phyloP scores from a whole-genome alignment of 768 basidiomycete species.

The Kwoniella bestiolae region DNA sequence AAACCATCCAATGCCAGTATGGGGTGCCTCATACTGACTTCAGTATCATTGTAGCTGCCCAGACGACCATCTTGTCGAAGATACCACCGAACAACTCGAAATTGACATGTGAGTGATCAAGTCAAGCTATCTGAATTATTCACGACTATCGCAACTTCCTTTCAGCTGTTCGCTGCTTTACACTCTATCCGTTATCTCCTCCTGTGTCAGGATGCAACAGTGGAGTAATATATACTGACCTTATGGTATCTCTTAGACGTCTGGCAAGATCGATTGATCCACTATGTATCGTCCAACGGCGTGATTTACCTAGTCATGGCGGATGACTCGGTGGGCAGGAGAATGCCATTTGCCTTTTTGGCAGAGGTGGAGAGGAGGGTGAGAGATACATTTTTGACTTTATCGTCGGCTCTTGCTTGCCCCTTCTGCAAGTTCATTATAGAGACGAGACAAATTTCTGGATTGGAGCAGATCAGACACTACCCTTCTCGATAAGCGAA shows the following conservation, averaged over 20 bases:
- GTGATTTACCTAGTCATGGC: constrained; percentile 91
- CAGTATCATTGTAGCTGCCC: constrained; percentile 44
- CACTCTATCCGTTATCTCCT: neutral
- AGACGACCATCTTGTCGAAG: constrained; percentile 79
- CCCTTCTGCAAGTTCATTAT: too few species aligned
- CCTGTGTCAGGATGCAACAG: too few species aligned
- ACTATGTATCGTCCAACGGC: constrained; percentile 87
- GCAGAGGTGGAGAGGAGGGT: constrained; percentile 73
- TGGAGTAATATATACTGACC: too few species aligned
- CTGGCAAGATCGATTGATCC: constrained; percentile 77
- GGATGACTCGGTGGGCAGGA: constrained; percentile 85
- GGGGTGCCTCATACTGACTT: constrained; percentile 1
- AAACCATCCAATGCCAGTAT: too few species aligned
- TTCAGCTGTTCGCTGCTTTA: neutral
- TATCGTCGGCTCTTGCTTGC: neutral
- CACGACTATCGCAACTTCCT: too few species aligned
- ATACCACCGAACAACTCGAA: constrained; percentile 87
- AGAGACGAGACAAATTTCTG: too few species aligned
- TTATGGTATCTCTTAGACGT: constrained; percentile 40
- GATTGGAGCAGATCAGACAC: neutral
- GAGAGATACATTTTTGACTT: constrained; percentile 7
- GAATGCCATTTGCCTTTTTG: constrained; percentile 93
- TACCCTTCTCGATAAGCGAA: constrained; percentile 7
- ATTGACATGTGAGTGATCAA: constrained; percentile 58
- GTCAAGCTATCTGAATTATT: too few species aligned